phyloP scores from a whole-genome alignment of 495 filamentous ascomycete genomes.

The Astrothelium subdiscretum region DNA sequence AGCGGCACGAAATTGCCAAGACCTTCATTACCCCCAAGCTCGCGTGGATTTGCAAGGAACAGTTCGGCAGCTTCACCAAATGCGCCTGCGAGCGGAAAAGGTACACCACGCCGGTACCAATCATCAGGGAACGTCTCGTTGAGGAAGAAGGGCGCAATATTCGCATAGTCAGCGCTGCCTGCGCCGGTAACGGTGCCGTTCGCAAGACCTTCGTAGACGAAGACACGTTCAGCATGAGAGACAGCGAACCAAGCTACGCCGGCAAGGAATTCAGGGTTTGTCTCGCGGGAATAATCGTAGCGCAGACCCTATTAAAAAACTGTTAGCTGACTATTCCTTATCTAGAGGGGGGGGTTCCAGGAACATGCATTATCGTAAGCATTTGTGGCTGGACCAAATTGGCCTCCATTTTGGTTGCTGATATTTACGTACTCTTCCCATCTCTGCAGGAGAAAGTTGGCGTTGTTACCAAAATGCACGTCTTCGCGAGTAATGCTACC shows the following conservation, averaged over 20 bases:
- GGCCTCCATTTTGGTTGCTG: constrained; percentile 7
- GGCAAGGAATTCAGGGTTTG: constrained; percentile 18
- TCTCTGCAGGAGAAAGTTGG: constrained; percentile 16
- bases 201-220: constrained; percentile 17
- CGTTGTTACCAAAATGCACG: constrained; percentile 20
- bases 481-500: constrained; percentile 20
- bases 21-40: constrained; percentile 17
- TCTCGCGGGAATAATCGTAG: constrained; percentile 17
- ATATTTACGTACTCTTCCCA: constrained; percentile 17
- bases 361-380: constrained; percentile 12
- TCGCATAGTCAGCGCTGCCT: constrained; percentile 10
- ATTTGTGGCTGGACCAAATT: constrained; percentile 7
- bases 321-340: too few species aligned
- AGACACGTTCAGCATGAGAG: constrained; percentile 18
- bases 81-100: constrained; percentile 11
- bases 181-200: constrained; percentile 15
- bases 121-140: constrained; percentile 19
- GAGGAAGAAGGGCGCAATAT: constrained; percentile 22
- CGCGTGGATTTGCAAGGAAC: constrained; percentile 11
- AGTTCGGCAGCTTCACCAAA: constrained; percentile 7
- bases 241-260: constrained; percentile 19
- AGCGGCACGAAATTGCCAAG: constrained; percentile 19
- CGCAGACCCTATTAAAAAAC: neutral
- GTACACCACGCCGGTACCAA: constrained; percentile 12
- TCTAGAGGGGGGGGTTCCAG: too few species aligned